phyloP scores from a whole-genome alignment of 345 rosid genomes.

The Limnanthes douglasii region DNA sequence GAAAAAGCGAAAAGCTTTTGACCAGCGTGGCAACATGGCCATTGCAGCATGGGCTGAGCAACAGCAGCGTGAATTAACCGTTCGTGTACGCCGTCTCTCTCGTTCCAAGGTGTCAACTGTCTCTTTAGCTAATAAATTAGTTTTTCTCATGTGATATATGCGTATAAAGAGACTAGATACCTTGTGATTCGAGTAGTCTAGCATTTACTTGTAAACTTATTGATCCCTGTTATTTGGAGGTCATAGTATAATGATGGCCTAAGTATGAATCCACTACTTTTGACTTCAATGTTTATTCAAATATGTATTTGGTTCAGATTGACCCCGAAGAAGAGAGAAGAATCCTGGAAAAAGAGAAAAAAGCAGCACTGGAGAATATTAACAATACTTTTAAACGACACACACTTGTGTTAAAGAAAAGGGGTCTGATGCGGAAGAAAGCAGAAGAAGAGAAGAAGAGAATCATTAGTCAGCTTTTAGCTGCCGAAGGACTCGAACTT shows the following conservation, averaged over 20 bases:
- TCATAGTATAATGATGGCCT: no score
- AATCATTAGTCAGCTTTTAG: slow-evolving; percentile 53
- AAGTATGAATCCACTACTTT: no score
- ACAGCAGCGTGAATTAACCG: slow-evolving; percentile 75
- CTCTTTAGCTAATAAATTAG: neutral
- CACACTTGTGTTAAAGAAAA: slow-evolving; percentile 65
- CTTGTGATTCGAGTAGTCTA: no score
- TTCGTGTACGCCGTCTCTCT: slow-evolving; percentile 80
- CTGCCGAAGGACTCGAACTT: slow-evolving; percentile 89
- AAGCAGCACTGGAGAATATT: slow-evolving; percentile 55
- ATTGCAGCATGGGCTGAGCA: slow-evolving; percentile 95
- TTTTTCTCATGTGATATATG: neutral
- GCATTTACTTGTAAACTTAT: no score
- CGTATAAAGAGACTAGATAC: no score
- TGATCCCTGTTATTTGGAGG: no score
- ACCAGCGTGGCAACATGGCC: slow-evolving; percentile 92
- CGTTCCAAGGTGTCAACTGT: slow-evolving; percentile 58
- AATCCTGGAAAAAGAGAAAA: slow-evolving; percentile 64
- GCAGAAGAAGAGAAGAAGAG: slow-evolving; percentile 65
- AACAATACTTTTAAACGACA: slow-evolving; percentile 63
- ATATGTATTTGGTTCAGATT: slow-evolving; percentile 19
- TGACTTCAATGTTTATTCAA: neutral
- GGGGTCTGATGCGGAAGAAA: slow-evolving; percentile 82
- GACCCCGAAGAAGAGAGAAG: slow-evolving; percentile 89
- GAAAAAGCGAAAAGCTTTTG: slow-evolving; percentile 86